Base-by-base conservation (phyloP, 2,329 filamentous ascomycete species). In the Phyllosticta citribraziliensis region DNA sequence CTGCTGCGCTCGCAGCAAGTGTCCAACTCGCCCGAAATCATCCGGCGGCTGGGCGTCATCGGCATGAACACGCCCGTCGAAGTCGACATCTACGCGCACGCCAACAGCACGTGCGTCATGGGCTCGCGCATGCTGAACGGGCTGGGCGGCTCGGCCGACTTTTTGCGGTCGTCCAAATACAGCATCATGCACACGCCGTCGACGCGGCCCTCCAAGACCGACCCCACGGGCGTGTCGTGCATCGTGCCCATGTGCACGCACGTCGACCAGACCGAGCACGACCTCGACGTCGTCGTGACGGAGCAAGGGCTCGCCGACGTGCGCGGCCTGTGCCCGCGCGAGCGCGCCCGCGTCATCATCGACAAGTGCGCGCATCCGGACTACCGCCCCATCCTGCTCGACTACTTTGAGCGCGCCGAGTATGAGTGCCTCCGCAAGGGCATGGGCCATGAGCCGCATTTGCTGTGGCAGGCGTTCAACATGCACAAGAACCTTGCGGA, bases 1-100 rank as follows among this genome's bases (percentile, higher is more conserved):
- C 87, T 96, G 61, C 85, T 96, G 55, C 88, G 91, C 64, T 87
- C 87, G n/a, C 91, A 96, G 78, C 84, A 89, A 72, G 88, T 96
- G 10, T 92, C 88, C 70, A 96, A 96, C 81, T 88, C 86, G 2
- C 91, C 91, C 63, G 91, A 96, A 76, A 91, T 96, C 76, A 96
- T 96, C 78, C 85, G 89, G 60, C 84, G 91, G 25, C 80, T 96
- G 1, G 91, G 91, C 64, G 86, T 91, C 66, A 96, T 96, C 68
- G 91, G 89, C 73, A 96, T 96, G 91, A 96, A 96, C 82, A 96
- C 91, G 0, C 91, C 91, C 22, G 89, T 96, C 55, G 91, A 96
- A 76, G 91, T 96, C 17, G 91, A 96, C 76, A 95, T 96, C 70
- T 96, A 96, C 77, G 91, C 91, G 2, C 91, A 96, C 77, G 91